Conservation (phyloP, 129 eudicot species). For the Chrysanthemum makinoi region DNA sequence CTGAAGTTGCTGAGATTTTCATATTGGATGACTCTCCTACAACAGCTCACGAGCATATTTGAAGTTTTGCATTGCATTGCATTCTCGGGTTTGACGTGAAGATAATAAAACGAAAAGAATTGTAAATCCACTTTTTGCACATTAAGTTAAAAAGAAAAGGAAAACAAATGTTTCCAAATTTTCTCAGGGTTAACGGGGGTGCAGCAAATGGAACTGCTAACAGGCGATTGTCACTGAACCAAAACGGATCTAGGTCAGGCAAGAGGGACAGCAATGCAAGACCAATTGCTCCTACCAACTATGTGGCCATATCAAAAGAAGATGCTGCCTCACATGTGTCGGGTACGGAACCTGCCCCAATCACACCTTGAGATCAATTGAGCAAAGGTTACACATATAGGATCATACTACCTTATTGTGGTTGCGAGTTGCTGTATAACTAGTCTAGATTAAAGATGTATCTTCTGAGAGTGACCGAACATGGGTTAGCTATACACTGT, state of each 20-base stretch:
- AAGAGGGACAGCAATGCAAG: conserved; percentile 53
- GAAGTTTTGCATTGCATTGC: background rate
- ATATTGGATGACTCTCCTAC: conserved; percentile 24
- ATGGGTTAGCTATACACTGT: conserved; percentile 11
- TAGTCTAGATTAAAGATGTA: conserved; percentile 20
- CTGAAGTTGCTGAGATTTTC: conserved; percentile 54
- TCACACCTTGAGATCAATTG: conserved; percentile 46
- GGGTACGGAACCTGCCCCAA: conserved; percentile 54
- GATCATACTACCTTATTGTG: conserved; percentile 14
- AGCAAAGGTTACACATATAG: conserved; percentile 27
- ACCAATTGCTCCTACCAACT: conserved; percentile 73
- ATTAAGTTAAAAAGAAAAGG: background rate
- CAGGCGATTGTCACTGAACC: conserved; percentile 75
- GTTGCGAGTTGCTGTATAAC: conserved; percentile 16
- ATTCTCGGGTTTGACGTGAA: background rate
- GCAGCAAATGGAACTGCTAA: conserved; percentile 61
- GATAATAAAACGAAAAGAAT: background rate
- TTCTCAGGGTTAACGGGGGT: conserved; percentile 47
- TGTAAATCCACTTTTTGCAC: background rate
- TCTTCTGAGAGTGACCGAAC: conserved; percentile 18
- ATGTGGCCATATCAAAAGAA: conserved; percentile 74
- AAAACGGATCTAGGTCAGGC: conserved; percentile 71
- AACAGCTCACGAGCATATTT: background rate
- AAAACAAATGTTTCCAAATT: background rate
- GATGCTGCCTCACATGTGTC: conserved; percentile 79